Evolutionary conservation across 164 flowering plant genomes (phyloP), one percentile per base, ranked within the genome.

Genomic region (Litsea cubeba): DNA sequence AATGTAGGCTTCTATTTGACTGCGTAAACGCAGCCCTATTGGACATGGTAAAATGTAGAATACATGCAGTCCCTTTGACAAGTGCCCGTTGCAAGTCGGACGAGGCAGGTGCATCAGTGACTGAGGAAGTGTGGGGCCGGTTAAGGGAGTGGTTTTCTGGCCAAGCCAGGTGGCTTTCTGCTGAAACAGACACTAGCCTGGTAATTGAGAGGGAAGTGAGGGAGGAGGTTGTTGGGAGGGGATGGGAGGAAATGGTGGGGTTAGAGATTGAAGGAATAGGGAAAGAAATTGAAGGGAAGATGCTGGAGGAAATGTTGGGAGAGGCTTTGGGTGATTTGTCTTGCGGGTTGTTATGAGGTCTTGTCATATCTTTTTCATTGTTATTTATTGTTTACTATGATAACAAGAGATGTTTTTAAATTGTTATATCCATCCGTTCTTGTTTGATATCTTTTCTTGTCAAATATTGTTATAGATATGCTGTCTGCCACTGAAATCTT

Each of bases 231-330:
- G 86, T 78, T 26, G 96, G 93, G 14, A 83, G 75, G 78, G 85
- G 85, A 35, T 93, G 97, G 97, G 71, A 1, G 24, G 90, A 86
- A 62, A 70, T 76, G 35, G 74, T 87, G 80, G 77, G 79, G 68
- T 22, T 79, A 75, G 89, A 92, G 80, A 60, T 85, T 30, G 90
- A 92, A 73, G 76, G 75, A 71, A 68, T 89, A 32, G 90, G 91
- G 24, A 87, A 77, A 65, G 92, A 89, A 77, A 86, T 93, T 30
- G 94, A 88, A 76, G 77, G 79, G 76, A 81, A 80, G 76, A 76
- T 95, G 84, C 78, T 93, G 50, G 87, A 88, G 74, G 98, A 93
- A 77, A 83, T 93, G 72, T 79, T 95, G 75, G 89, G 87, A 54
- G 99, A 95, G 78, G 82, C 91, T 65, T 81, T 89, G 76, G 81